phyloP scores from a whole-genome alignment of 768 basidiomycete species.

The Mrakia hoshinonis region DNA sequence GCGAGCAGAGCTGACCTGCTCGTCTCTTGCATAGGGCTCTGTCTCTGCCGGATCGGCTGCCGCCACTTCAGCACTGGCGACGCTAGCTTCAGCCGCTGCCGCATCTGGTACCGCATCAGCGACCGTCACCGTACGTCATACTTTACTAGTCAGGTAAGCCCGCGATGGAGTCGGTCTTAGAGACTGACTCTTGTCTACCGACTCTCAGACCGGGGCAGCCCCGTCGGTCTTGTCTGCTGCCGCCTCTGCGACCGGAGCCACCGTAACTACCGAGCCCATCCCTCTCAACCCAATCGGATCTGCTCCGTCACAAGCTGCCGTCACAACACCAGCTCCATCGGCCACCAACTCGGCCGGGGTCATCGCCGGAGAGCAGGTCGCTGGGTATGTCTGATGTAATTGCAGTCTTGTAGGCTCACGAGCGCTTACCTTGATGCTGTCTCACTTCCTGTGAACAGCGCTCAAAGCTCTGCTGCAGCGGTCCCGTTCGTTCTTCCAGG shows the following conservation, averaged over 20 bases:
- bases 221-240: no score
- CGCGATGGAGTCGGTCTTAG: no score
- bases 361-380: background rate
- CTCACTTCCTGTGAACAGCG: background rate
- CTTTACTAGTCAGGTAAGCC: no score
- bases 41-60: no score
- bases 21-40: no score
- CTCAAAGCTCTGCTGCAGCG: background rate
- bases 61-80: no score
- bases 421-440: background rate
- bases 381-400: background rate
- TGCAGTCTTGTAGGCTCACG: background rate
- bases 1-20: no score
- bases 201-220: no score
- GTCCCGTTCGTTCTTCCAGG: conserved; percentile 11
- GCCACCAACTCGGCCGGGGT: background rate
- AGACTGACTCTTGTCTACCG: no score
- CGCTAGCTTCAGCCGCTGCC: no score
- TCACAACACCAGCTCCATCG: background rate
- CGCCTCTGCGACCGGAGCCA: background rate
- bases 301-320: background rate
- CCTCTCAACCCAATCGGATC: background rate
- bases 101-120: no score
- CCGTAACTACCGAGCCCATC: background rate
- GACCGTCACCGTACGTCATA: no score